Evolutionary conservation across 176 grass and related monocot genomes (phyloP).

Genomic region (Triticum dicoccoides): DNA sequence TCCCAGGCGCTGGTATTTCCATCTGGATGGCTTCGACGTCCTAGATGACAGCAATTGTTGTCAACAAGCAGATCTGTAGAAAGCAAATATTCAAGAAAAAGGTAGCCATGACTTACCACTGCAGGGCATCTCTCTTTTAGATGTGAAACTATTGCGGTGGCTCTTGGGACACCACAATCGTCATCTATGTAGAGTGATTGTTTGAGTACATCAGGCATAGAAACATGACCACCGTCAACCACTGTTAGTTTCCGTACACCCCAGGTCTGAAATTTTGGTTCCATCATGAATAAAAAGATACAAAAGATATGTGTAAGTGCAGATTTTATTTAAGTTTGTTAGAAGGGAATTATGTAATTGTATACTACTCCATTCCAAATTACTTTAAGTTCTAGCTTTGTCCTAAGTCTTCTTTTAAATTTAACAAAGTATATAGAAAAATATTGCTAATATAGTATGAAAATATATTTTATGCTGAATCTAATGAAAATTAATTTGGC

Average conservation of each 20-base stretch:
- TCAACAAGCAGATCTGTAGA: background rate
- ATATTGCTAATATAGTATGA: too few relatives aligned
- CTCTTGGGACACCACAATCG: slow-evolving; percentile 82
- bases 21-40: slow-evolving; percentile 77
- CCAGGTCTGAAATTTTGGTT: slow-evolving; percentile 67
- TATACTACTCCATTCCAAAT: too few relatives aligned
- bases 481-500: too few relatives aligned
- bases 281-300: slow-evolving; percentile 18
- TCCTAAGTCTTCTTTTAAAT: too few relatives aligned
- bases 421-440: too few relatives aligned
- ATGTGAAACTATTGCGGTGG: slow-evolving; percentile 62
- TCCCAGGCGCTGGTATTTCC: slow-evolving; percentile 68
- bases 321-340: slow-evolving; percentile 10
- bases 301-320: background rate
- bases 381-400: too few relatives aligned
- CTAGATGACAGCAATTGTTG: slow-evolving; percentile 41
- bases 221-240: slow-evolving; percentile 60
- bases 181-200: slow-evolving; percentile 85
- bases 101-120: slow-evolving; percentile 44
- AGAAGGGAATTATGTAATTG: background rate
- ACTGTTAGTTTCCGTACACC: slow-evolving; percentile 83
- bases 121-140: slow-evolving; percentile 79
- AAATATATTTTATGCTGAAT: too few relatives aligned
- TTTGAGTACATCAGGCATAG: slow-evolving; percentile 70
- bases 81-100: background rate